Base-by-base conservation (phyloP, 176 grass and related monocot species). In the Poa pratensis region DNA sequence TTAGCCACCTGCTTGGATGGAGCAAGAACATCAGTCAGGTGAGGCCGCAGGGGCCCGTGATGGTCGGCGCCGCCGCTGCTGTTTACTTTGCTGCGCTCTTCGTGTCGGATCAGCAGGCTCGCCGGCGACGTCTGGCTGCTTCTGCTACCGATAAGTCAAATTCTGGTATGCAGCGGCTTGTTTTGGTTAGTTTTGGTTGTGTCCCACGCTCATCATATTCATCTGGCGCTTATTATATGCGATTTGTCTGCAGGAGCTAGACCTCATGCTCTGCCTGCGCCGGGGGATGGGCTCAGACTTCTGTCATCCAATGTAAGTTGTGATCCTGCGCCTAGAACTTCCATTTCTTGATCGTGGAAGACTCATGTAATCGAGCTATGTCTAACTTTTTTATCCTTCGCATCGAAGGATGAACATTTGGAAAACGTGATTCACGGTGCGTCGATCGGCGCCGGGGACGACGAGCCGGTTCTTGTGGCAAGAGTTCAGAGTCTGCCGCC, bases 391-490 rank as follows among this genome's bases (percentile, higher is more conserved):
- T 70, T 17, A 0, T 3, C 34, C 73, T 76, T 16, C 4, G 27
- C 40, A 18, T n/a, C 0, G 16, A 80, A 91, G 89, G 89, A 76
- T 0, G 76, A 77, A 15, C 17, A 16, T 80, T 24, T 42, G 18
- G 81, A 80, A 0, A 84, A 70, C 60, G 81, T 91, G 50, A 61
- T 87, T 16, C 85, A 91, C 69, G 69, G 85, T 40, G 77, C 74
- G 23, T 84, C 85, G 22, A 42, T 91, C 85, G 89, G 85, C 70
- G 60, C 81, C 76, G 85, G 80, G 9, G 88, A 90, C 46, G 78
- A 86, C 65, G 88, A 83, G 40, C 81, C 85, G 15, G 69, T 53
- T 12, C 65, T 87, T 19, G 69, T 80, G 61, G 89, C 85, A 16
- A 78, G 85, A 17, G 80, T 91, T 49, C 40, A 16, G 59, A 84